Conservation (phyloP, 2,329 filamentous ascomycete species). For the Immersiporthe knoxdaviesiana region DNA sequence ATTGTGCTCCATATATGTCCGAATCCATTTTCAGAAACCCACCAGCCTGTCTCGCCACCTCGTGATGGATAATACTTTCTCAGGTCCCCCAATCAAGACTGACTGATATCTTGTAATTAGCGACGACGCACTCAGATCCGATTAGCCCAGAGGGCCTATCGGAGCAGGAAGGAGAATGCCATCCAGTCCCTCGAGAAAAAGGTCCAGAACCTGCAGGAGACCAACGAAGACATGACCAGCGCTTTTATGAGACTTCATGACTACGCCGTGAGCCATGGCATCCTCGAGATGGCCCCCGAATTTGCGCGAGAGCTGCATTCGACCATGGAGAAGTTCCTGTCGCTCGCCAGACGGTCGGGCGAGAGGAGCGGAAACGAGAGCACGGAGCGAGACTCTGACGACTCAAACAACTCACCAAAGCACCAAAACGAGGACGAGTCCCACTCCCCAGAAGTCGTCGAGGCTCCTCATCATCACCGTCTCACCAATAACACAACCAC, state of each 20-base stretch:
- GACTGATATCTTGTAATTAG: constrained; percentile 44
- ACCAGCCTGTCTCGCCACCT: background rate
- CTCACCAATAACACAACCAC: background rate
- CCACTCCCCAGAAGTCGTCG: constrained; percentile 27
- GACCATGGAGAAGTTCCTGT: constrained; percentile 61
- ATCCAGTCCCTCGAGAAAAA: constrained; percentile 73
- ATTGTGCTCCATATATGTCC: background rate
- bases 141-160: constrained; percentile 82
- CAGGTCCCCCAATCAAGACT: constrained; percentile 32
- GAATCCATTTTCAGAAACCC: background rate
- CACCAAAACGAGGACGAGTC: constrained; percentile 26
- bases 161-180: constrained; percentile 80
- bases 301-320: constrained; percentile 60
- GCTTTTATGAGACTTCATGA: constrained; percentile 71
- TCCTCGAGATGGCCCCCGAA: constrained; percentile 59
- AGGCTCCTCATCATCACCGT: background rate
- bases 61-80: constrained; percentile 2
- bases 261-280: constrained; percentile 58
- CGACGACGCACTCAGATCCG: constrained; percentile 86
- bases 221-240: constrained; percentile 74
- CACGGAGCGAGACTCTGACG: constrained; percentile 24
- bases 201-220: constrained; percentile 69
- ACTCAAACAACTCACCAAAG: background rate
- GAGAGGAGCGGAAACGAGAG: constrained; percentile 41
- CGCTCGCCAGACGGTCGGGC: constrained; percentile 52